Evolutionary conservation across 306 rosid genomes (phyloP).

Genomic region (Myrica gale): DNA sequence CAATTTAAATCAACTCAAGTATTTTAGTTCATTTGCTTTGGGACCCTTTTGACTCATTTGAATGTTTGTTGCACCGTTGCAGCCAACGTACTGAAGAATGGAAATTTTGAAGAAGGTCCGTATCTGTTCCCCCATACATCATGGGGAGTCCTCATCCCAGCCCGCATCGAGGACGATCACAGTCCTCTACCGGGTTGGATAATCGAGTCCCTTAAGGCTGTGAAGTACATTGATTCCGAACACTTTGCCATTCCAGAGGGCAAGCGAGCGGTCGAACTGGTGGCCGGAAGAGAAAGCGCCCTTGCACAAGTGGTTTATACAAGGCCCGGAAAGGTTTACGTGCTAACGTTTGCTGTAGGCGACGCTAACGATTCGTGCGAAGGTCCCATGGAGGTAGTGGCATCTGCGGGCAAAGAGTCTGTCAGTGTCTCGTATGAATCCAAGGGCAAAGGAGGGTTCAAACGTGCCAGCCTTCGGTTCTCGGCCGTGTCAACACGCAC

Average conservation of each 20-base stretch:
- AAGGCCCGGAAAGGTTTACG: constrained; percentile 41
- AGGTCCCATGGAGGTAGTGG: constrained; percentile 62
- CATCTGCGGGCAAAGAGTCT: constrained; percentile 51
- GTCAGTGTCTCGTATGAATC: constrained; percentile 54
- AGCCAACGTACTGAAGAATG: constrained; percentile 72
- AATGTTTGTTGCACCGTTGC: constrained; percentile 2
- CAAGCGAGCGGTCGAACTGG: constrained; percentile 64
- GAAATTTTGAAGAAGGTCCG: constrained; percentile 78
- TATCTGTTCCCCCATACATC: constrained; percentile 52
- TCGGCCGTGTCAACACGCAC: constrained; percentile 50
- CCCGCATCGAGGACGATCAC: constrained; percentile 63
- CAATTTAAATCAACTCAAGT: background rate
- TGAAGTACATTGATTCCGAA: constrained; percentile 68
- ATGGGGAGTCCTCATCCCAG: constrained; percentile 72
- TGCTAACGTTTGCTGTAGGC: constrained; percentile 65
- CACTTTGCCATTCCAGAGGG: constrained; percentile 68
- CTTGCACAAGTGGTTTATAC: constrained; percentile 59
- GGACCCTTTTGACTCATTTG: background rate
- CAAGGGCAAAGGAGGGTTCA: constrained; percentile 62
- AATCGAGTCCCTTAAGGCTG: constrained; percentile 78
- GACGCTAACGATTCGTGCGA: constrained; percentile 66
- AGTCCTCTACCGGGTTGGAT: constrained; percentile 85
- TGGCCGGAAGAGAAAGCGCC: constrained; percentile 83
- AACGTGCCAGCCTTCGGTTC: constrained; percentile 46
- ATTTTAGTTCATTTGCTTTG: too few species aligned